These are phyloP conservation scores for Grosmannia huntii DNA, from an alignment of 2,329 filamentous ascomycete species.

Conservation along the genomic window DNA sequence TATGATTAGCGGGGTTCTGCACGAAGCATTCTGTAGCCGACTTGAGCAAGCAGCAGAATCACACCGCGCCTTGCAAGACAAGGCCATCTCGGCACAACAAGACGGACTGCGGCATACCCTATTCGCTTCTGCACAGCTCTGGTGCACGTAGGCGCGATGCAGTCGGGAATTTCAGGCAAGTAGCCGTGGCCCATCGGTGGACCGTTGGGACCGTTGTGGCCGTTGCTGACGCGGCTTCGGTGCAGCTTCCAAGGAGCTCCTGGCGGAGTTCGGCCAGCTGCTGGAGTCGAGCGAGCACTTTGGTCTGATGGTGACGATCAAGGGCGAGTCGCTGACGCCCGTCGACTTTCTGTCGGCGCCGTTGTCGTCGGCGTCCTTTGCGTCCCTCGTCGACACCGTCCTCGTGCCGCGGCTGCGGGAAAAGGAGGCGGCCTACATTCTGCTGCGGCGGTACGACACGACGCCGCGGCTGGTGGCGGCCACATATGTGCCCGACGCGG, in stretches of 20 bases:
- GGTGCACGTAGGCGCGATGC: slow-evolving; percentile 38
- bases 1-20: background rate
- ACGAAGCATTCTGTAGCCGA: background rate
- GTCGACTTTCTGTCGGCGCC: slow-evolving; percentile 38
- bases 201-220: no score
- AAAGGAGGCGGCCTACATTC: slow-evolving; percentile 58
- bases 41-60: background rate
- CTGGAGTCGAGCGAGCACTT: slow-evolving; percentile 49
- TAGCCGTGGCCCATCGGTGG: no score
- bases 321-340: slow-evolving; percentile 54
- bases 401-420: slow-evolving; percentile 52
- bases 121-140: background rate
- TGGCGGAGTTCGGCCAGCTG: slow-evolving; percentile 58
- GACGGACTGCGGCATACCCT: background rate
- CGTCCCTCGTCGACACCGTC: slow-evolving; percentile 43
- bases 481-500: slow-evolving; percentile 67
- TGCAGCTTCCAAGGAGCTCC: slow-evolving; percentile 66
- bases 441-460: slow-evolving; percentile 54
- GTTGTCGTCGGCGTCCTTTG: slow-evolving; percentile 43
- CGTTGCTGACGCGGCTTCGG: background rate
- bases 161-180: slow-evolving; percentile 65
- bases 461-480: slow-evolving; percentile 52
- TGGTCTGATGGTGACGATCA: slow-evolving; percentile 59
- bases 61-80: background rate
- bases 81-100: background rate